These are phyloP conservation scores for Debaryomycetaceae sp. DNA, from an alignment of 1,139 yeast species.

Conservation along the genomic window DNA sequence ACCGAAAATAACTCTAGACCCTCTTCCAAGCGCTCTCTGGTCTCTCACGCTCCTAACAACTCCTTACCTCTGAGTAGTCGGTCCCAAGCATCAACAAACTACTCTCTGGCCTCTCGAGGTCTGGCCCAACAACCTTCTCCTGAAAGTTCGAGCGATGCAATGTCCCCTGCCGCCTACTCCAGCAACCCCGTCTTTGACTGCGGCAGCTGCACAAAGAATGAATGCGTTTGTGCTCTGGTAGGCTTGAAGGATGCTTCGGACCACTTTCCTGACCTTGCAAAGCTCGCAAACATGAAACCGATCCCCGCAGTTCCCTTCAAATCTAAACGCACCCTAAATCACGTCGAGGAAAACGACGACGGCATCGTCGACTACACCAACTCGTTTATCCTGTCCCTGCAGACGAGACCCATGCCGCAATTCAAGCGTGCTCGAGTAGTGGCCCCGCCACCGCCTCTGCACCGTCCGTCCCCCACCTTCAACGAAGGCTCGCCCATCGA, in stretches of 20 bases:
- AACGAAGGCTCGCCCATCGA: conserved; percentile 49
- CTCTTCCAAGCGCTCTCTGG: conserved; percentile 10
- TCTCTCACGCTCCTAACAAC: too few relatives aligned
- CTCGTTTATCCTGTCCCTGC: conserved; percentile 20
- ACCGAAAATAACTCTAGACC: conserved; percentile 4
- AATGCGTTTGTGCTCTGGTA: conserved; percentile 58
- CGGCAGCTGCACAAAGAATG: too few relatives aligned
- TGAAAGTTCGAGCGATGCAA: conserved; percentile 38
- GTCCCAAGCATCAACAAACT: too few relatives aligned
- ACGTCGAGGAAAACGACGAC: conserved; percentile 16
- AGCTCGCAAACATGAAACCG: conserved; percentile 17
- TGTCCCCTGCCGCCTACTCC: conserved; percentile 34
- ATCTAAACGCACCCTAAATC: conserved; percentile 16
- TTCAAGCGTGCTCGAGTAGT: conserved; percentile 14
- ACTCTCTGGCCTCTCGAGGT: too few relatives aligned
- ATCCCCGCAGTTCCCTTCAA: conserved; percentile 52
- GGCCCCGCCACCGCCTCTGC: not conserved
- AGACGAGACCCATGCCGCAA: conserved; percentile 28
- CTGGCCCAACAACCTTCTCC: too few relatives aligned
- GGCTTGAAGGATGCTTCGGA: conserved; percentile 23
- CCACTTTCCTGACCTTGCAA: too few relatives aligned
- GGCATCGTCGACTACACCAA: conserved; percentile 39
- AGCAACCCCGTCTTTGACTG: not conserved
- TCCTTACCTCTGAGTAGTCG: too few relatives aligned
- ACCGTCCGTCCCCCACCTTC: conserved; percentile 11